phyloP scores from a whole-genome alignment of 305 asterid genomes.

The Fraxinus latifolia region DNA sequence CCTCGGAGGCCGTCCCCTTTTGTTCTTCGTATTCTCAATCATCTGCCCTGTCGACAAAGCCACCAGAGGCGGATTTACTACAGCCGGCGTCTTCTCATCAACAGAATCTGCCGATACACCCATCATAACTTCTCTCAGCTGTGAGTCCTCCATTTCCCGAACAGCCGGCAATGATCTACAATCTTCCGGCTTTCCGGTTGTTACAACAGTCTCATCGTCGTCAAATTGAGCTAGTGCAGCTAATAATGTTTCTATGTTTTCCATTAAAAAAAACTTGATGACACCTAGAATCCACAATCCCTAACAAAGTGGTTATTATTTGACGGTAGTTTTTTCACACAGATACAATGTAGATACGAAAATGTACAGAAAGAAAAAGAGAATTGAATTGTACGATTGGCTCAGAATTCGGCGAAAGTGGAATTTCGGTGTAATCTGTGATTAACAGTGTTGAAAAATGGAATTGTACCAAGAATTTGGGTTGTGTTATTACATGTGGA shows the following conservation, averaged over 20 bases:
- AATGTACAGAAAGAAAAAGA: slow-evolving; percentile 10
- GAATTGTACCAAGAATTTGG: slow-evolving; percentile 32
- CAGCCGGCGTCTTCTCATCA: slow-evolving; percentile 18
- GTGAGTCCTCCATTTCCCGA: slow-evolving; percentile 24
- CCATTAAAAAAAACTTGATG: slow-evolving; percentile 28
- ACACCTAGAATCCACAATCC: slow-evolving; percentile 11
- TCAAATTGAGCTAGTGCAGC: slow-evolving; percentile 62
- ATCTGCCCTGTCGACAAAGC: slow-evolving; percentile 17
- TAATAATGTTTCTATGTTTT: slow-evolving; percentile 48
- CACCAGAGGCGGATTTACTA: slow-evolving; percentile 28
- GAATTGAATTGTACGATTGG: slow-evolving; percentile 23
- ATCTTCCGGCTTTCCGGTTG: slow-evolving; percentile 28
- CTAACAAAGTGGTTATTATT: slow-evolving; percentile 20
- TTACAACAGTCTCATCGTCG: slow-evolving; percentile 35
- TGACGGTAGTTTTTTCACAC: neutral
- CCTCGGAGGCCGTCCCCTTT: slow-evolving; percentile 69
- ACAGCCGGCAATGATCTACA: slow-evolving; percentile 24
- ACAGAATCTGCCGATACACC: slow-evolving; percentile 27
- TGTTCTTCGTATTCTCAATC: slow-evolving; percentile 43
- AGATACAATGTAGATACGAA: neutral
- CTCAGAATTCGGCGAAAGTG: slow-evolving; percentile 13
- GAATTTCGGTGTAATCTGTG: slow-evolving; percentile 17
- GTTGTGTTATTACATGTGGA: slow-evolving; percentile 24
- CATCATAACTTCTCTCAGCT: slow-evolving; percentile 30
- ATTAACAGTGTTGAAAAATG: slow-evolving; percentile 30